Evolutionary conservation across 176 grass and related monocot species (phyloP), one percentile per base, ranked within the genome.

Genomic region (Carex pumila): DNA sequence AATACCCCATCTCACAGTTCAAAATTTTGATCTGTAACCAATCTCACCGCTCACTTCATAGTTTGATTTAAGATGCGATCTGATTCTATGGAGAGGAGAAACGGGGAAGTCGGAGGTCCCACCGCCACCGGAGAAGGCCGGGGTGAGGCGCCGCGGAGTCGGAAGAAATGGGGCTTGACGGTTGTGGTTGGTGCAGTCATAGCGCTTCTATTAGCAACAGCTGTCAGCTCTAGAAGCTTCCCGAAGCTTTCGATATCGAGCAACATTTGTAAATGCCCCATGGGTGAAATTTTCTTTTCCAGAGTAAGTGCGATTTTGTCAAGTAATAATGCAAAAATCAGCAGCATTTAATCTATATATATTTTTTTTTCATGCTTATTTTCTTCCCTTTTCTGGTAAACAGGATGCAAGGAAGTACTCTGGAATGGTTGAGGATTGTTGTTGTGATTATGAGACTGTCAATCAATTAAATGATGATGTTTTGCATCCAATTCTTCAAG

Each of bases 381-480:
- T 68, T 64, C 7, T 83, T 47, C 53, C 41, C 12, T 76, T 77
- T 17, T 19, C 32, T 25, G n/a, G 5, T 29, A 78, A 34, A 43
- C 67, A 99, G 93, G 85, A 70, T 14, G 79, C 85, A 78, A 91
- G 71, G 79, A 89, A 85, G 65, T 99, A 95, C 83, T 93, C 87
- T 10, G 93, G 93, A 47, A 94, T 92, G 87, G 93, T 99, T 86
- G 93, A 96, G 89, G 91, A 93, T 79, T 99, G 93, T 81, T 94
- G 91, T 83, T 99, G 93, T 65, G 97, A 94, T 61, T 96, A 92
- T 72, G 93, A 96, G 90, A 95, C 97, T n/a, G 89, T 90, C 68
- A 87, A 99, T 49, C 70, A 88, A 47, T 88, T 99, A 78, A 99
- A 99, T 43, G 85, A 88, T 81, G 91, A 90, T 64, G 91, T 94